phyloP scores from a whole-genome alignment of 495 filamentous ascomycete species.

The Tuber borchii region DNA sequence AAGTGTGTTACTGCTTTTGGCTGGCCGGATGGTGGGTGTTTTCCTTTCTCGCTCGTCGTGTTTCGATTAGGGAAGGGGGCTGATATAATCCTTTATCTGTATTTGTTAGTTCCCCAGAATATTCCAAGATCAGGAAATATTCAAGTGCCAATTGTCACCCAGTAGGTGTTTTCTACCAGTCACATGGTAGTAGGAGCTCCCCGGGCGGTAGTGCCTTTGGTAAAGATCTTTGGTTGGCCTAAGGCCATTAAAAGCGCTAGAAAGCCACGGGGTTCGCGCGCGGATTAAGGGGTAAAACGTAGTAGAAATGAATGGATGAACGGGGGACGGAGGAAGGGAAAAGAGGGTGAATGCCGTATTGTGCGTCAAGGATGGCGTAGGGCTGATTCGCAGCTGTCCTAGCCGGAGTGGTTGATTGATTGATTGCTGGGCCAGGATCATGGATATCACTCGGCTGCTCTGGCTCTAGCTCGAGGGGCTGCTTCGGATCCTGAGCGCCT shows the following conservation, averaged over 20 bases:
- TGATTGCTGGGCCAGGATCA: neutral
- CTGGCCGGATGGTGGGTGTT: neutral
- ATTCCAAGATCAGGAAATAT: neutral
- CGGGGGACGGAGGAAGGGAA: neutral
- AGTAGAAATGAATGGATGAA: neutral
- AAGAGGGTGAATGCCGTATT: neutral
- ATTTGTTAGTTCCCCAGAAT: neutral
- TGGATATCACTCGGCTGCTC: conserved; percentile 3
- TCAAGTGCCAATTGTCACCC: neutral
- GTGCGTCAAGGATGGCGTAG: neutral
- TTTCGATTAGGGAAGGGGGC: neutral
- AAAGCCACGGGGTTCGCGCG: neutral
- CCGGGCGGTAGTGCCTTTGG: neutral
- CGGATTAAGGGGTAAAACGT: neutral
- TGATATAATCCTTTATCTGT: neutral
- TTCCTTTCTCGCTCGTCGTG: neutral
- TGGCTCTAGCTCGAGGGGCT: neutral
- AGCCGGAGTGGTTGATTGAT: neutral
- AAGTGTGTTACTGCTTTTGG: neutral
- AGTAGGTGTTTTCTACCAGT: neutral
- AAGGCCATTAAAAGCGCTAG: neutral
- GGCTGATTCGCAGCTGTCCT: neutral
- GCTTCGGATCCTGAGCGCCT: neutral
- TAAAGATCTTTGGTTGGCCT: neutral
- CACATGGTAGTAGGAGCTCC: neutral